Evolutionary conservation across 1,284 basidiomycete genomes (phyloP).

Genomic region (Rhodotorula mucilaginosa): DNA sequence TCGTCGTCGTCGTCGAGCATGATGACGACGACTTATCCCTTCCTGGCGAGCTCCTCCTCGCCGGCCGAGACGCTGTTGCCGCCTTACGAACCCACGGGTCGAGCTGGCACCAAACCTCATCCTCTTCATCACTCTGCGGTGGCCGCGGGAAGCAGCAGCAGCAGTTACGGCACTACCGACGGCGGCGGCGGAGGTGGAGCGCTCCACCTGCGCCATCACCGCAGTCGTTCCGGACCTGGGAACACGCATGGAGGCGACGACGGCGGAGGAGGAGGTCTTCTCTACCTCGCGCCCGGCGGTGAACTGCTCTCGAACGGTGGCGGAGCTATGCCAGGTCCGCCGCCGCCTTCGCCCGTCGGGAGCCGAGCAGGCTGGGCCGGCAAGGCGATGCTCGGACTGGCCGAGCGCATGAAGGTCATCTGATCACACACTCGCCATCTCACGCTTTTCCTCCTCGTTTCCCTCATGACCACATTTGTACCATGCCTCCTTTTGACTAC

Average conservation of each 20-base stretch:
- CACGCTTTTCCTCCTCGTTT: background rate
- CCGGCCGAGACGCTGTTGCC: conserved; percentile 2
- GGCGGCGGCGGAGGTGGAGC: no score
- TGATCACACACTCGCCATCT: background rate
- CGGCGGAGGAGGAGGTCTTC: background rate
- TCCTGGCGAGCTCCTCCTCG: background rate
- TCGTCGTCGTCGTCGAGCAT: background rate
- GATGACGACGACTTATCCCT: background rate
- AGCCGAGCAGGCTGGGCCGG: conserved; percentile 8
- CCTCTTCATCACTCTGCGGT: background rate
- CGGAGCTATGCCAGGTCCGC: background rate
- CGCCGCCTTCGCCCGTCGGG: background rate
- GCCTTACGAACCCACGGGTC: background rate
- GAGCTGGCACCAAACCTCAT: background rate
- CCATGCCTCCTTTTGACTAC: no score
- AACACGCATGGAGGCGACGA: background rate
- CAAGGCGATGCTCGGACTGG: conserved; percentile 8
- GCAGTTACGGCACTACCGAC: no score
- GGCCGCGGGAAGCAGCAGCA: background rate
- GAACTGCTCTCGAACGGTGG: no score
- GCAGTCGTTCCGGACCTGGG: background rate
- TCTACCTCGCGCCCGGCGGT: background rate
- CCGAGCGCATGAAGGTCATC: conserved; percentile 16
- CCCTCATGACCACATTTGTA: no score
- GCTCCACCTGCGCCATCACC: background rate